These are phyloP conservation scores for Licmophora abbreviata DNA, from an alignment of 108 stramenopile species.

Conservation along the genomic window DNA sequence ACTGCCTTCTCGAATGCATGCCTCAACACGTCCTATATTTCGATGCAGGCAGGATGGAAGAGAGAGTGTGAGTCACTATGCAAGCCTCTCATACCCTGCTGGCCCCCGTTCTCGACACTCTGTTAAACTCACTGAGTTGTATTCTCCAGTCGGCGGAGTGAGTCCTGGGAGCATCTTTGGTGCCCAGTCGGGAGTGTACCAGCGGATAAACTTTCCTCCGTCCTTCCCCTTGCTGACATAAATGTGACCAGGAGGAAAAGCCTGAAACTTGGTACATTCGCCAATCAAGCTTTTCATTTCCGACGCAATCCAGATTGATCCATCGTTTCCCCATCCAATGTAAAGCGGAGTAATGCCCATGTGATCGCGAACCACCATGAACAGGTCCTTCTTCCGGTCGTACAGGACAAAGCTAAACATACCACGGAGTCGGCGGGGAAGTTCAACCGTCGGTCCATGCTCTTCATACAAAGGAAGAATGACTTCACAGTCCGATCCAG, in stretches of 20 bases:
- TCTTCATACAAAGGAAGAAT: constrained; percentile 90
- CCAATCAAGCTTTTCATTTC: constrained; percentile 92
- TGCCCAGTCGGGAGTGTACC: constrained; percentile 92
- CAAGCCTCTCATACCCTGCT: neutral
- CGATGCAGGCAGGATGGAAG: constrained; percentile 5
- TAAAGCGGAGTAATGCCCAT: constrained; percentile 96
- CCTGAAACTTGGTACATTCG: constrained; percentile 78
- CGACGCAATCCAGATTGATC: constrained; percentile 81
- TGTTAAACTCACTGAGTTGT: constrained; percentile 52
- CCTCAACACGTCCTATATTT: constrained; percentile 58
- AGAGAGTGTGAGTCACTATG: constrained; percentile 1
- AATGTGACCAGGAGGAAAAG: constrained; percentile 94
- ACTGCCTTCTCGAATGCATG: constrained; percentile 91
- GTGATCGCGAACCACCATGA: constrained; percentile 90
- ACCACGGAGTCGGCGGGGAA: constrained; percentile 74
- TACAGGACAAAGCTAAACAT: constrained; percentile 97
- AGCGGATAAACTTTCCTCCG: constrained; percentile 74
- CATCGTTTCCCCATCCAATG: constrained; percentile 95
- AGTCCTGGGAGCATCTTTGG: constrained; percentile 81
- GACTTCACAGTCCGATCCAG: constrained; percentile 94
- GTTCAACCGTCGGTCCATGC: constrained; percentile 60
- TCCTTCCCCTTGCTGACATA: constrained; percentile 78
- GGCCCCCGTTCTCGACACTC: neutral
- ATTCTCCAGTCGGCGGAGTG: constrained; percentile 48
- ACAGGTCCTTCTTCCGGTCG: constrained; percentile 77